A percentile compares a stretch with the other conserved stretches of the same genome.
Conservation (phyloP, 257 asterid genomes). For the Rauvolfia tetraphylla region DNA sequence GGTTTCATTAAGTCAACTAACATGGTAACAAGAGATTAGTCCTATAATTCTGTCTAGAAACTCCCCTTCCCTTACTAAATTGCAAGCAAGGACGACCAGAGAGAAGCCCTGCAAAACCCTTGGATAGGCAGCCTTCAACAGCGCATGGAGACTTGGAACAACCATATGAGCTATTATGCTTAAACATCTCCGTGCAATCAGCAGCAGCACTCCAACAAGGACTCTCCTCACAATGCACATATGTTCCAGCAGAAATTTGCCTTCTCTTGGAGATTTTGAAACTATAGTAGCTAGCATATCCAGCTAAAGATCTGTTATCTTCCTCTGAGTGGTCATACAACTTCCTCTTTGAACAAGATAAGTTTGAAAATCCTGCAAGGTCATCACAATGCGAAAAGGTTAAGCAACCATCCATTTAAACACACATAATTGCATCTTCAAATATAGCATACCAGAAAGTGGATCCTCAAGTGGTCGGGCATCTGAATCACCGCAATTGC, state of each 20-base stretch:
- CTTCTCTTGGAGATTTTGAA: conserved; percentile 40
- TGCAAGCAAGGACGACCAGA: conserved; percentile 54
- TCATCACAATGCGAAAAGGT: neutral
- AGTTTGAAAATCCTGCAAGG: conserved; percentile 48
- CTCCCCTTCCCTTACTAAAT: conserved; percentile 41
- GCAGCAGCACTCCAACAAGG: conserved; percentile 15
- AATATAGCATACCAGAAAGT: conserved; percentile 27
- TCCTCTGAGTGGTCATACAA: conserved; percentile 28
- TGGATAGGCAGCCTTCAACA: conserved; percentile 76
- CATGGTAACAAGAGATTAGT: neutral
- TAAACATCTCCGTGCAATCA: conserved; percentile 29
- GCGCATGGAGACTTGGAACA: conserved; percentile 52
- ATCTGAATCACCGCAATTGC: conserved; percentile 56
- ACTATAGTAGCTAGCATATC: conserved; percentile 18
- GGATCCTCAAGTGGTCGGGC: conserved; percentile 41
- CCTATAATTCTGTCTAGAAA: conserved; percentile 32
- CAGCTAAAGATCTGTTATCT: conserved; percentile 28
- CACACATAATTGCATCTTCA: neutral
- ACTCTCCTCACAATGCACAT: conserved; percentile 29
- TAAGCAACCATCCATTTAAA: neutral
- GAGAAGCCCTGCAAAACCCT: conserved; percentile 72
- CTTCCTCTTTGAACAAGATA: conserved; percentile 81
- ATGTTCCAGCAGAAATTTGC: conserved; percentile 20
- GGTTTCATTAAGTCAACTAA: too few relatives aligned
- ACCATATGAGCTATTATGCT: conserved; percentile 32